Percentiles rank a stretch among this genome's conserved stretches.
Conservation (phyloP, 768 basidiomycete species). For the Tephrocybe rancida region DNA sequence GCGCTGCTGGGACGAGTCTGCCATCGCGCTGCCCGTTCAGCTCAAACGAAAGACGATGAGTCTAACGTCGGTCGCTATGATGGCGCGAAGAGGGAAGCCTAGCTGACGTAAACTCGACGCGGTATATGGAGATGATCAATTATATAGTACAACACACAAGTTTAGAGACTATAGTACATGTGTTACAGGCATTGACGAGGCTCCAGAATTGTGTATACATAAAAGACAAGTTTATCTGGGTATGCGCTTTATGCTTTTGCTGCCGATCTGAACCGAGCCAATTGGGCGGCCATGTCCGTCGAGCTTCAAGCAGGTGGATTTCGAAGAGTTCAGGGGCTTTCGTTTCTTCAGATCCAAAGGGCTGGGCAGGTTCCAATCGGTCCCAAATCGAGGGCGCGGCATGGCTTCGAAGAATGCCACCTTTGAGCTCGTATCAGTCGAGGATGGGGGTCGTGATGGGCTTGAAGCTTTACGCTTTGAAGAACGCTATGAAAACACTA, state of each 20-base stretch:
- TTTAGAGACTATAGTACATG: too few relatives aligned
- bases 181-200: background rate
- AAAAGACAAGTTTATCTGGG: background rate
- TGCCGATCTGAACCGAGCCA: constrained; percentile 39
- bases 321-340: constrained; percentile 10
- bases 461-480: constrained; percentile 1
- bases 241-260: constrained; percentile 25
- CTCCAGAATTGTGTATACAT: background rate
- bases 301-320: constrained; percentile 38
- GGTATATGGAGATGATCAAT: too few relatives aligned
- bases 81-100: background rate
- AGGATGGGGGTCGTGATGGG: background rate
- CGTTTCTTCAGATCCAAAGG: constrained; percentile 13
- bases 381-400: constrained; percentile 38
- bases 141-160: too few relatives aligned
- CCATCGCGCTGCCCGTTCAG: constrained; percentile 25
- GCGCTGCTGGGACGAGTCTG: constrained; percentile 36
- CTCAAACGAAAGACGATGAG: constrained; percentile 1
- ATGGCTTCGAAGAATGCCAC: constrained; percentile 35
- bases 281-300: constrained; percentile 38
- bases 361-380: constrained; percentile 33
- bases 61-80: background rate
- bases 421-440: background rate
- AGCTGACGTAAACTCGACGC: constrained; percentile 8
- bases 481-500: background rate